Evolutionary conservation across 345 rosid species (phyloP), one percentile per base, ranked within the genome.

Genomic region (Turnera subulata): DNA sequence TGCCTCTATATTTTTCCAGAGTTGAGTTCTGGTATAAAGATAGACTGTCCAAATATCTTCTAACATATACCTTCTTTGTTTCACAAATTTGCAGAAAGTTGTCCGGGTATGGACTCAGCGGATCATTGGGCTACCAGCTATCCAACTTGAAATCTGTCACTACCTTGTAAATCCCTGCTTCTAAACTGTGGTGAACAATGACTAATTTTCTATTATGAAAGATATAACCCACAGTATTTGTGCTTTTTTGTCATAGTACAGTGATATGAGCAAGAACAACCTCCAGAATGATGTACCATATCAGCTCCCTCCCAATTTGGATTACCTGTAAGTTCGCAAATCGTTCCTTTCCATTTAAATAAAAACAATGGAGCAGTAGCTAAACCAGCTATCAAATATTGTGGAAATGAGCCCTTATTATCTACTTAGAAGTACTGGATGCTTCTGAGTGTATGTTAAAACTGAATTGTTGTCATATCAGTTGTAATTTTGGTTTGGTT

Each of bases 251-350:
- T 71, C 75, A 73, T 82, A 83, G 83, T 70, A 81, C 79, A 87
- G 97, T 71, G 96, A 89, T 67, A 51, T 89, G 80, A 89, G 99
- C 84, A 63, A 83, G 69, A 89, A 93, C 90, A 87, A 89, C 64
- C 83, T 93, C 63, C 69, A 77, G 42, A 83, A 76, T 61, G 78
- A 84, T 57, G 78, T 87, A 73, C 99, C 99, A 6, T 93, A 89
- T 56, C 99, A 93, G 74, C 88, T 93, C 59, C 99, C 99, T 68
- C 94, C 94, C 18, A 85, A 78, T 53, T 69, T 73, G 53, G 60
- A 26, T 62, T 61, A 79, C 62, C 50, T 93, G 99, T 89, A 78
- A 80, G 94, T 64, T 20, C 17, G 0, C 23, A 10, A 12, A 12
- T 22, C 8, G 22, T 56, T 24, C 4, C 45, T 46, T 43, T 17